These are phyloP conservation scores for Neonothopanus nambi DNA, from an alignment of 1,284 basidiomycete genomes.

Conservation along the genomic window DNA sequence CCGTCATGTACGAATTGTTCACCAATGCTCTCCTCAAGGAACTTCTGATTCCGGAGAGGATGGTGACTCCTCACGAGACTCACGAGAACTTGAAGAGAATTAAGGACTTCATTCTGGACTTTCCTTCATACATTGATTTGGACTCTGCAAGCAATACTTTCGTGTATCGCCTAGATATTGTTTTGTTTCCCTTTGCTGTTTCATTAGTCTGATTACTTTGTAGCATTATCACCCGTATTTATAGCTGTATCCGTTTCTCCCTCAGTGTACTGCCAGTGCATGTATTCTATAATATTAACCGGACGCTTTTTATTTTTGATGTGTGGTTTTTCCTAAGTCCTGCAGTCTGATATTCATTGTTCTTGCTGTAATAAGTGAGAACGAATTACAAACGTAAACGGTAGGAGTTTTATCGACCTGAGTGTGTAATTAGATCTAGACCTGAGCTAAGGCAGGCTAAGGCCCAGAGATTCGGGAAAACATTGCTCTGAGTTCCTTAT, in stretches of 20 bases:
- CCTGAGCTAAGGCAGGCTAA: no score
- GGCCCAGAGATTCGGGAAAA: no score
- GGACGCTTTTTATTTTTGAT: no score
- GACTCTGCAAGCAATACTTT: neutral
- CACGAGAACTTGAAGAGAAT: constrained; percentile 1
- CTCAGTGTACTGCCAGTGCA: neutral
- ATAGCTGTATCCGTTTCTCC: neutral
- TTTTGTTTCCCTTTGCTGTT: neutral
- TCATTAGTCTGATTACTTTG: neutral
- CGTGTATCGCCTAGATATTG: constrained; percentile 1
- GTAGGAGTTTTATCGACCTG: no score
- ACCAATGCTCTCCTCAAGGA: constrained; percentile 18
- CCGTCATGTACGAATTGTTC: constrained; percentile 38
- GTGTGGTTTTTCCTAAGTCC: no score
- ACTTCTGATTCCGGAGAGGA: constrained; percentile 20
- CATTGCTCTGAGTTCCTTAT: no score
- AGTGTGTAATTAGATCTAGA: no score
- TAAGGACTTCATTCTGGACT: neutral
- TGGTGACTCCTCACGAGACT: constrained; percentile 19
- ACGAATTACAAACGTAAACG: no score
- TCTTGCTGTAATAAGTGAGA: no score
- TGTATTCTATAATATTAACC: neutral
- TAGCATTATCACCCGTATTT: constrained; percentile 2
- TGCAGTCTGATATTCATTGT: no score
- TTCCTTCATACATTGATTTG: neutral